Base-by-base conservation (phyloP, 768 basidiomycete genomes). In the Leccinum obscurum region DNA sequence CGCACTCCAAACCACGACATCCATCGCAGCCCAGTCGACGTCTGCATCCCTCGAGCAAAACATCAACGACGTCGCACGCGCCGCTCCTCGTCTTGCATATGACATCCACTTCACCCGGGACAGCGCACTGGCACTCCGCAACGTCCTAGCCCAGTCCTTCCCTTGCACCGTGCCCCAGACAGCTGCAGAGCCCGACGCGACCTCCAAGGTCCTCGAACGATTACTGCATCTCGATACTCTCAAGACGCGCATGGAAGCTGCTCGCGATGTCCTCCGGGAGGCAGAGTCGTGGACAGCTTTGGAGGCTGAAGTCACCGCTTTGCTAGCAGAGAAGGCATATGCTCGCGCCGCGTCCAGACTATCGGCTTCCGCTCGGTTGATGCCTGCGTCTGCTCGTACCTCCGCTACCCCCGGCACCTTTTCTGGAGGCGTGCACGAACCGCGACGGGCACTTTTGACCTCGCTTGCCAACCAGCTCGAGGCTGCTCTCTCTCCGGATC, bases 41-140 rank as follows among this genome's bases (percentile, higher is more conserved):
- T 92, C 94, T 3, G 77, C 87, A 11, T 80, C 89, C 55, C 84
- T 98, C 58, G 97, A 98, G 72, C 87, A 87, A 62, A 85, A 87
- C 51, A 95, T 99, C 60, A 89, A 94, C 69, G 95, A 98, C 70
- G 92, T 98, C 48, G 93, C 95, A 2, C 85, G 95, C 53, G 85
- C 88, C 5, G 88, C 98, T 22, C 93, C 97, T 13, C 85, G 97
- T 41, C 81, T 99, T 51, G 87, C 92, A 1, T 98, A 97, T 72
- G 97, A 98, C 75, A 81, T 99, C 37, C 95, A 98, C 71, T 97
- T 97, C 78, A 95, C 98, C 87, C 89, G 92, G 48, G 96, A 98
- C 67, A 87, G 89, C 34, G 95, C 95, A 1, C 75, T 90, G 17
- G 83, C 90, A 3, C 81, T 98, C 24, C 89, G 91, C 61, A 78